These are phyloP conservation scores for Capsicum baccatum DNA, from an alignment of 257 asterid species.

Conservation along the genomic window DNA sequence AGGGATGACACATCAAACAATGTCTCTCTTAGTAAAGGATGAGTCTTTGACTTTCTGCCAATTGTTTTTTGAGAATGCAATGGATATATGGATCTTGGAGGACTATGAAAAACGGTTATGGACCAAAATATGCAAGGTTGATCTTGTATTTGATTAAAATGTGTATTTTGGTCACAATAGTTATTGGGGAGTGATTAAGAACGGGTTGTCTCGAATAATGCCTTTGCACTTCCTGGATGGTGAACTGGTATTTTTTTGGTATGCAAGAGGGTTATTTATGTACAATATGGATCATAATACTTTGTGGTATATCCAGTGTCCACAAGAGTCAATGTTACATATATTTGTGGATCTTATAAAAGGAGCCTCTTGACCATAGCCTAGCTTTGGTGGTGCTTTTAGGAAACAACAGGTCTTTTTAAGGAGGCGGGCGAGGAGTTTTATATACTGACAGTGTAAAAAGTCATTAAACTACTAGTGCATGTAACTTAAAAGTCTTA, in stretches of 20 bases:
- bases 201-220: neutral
- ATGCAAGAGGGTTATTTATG: neutral
- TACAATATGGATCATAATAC: neutral
- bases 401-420: no score
- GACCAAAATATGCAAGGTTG: neutral
- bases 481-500: no score
- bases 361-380: neutral
- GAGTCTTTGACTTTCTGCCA: neutral
- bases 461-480: no score
- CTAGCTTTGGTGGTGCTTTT: neutral
- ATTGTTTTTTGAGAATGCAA: neutral
- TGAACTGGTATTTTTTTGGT: neutral
- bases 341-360: neutral
- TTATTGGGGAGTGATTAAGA: neutral
- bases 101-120: neutral
- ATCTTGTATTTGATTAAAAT: neutral
- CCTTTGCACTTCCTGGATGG: neutral
- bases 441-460: no score
- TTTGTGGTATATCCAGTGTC: neutral
- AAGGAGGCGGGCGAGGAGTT: no score
- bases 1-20: neutral
- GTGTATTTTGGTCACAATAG: neutral
- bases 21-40: neutral
- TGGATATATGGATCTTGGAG: constrained; percentile 18
- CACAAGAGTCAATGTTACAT: neutral